Evolutionary conservation across 2,329 filamentous ascomycete species (phyloP).

Genomic region (Sporothrix phasma): DNA sequence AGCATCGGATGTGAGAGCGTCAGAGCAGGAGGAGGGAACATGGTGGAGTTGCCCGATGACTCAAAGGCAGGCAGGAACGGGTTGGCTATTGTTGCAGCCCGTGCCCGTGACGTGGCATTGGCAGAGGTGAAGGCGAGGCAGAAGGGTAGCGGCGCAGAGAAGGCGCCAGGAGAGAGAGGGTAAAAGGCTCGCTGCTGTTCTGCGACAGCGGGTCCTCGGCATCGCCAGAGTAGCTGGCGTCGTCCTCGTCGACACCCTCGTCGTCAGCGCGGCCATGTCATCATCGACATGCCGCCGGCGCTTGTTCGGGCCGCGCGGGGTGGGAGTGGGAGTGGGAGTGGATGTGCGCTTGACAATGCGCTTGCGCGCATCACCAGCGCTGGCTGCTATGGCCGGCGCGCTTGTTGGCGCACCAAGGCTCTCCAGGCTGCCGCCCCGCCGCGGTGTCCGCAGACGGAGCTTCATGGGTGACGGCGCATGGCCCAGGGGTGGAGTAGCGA

Average conservation of each 20-base stretch:
- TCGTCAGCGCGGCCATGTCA: constrained; percentile 34
- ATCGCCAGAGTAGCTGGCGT: constrained; percentile 17
- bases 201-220: constrained; percentile 13
- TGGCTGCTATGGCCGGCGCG: constrained; percentile 18
- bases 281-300: constrained; percentile 40
- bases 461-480: constrained; percentile 43
- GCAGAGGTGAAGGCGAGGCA: background rate
- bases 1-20: background rate
- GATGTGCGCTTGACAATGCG: constrained; percentile 42
- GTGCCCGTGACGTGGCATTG: background rate
- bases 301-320: constrained; percentile 43
- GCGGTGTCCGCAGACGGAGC: constrained; percentile 43
- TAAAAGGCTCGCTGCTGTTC: background rate
- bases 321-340: constrained; percentile 13
- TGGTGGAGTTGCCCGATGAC: background rate
- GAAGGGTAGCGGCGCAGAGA: constrained; percentile 10
- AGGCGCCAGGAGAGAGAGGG: constrained; percentile 8
- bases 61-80: constrained; percentile 3
- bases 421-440: constrained; percentile 18
- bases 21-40: background rate
- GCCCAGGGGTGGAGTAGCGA: constrained; percentile 47
- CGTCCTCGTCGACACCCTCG: constrained; percentile 30
- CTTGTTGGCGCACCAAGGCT: background rate
- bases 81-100: constrained; percentile 1
- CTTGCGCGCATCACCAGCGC: constrained; percentile 27